Evolutionary conservation across 495 filamentous ascomycete species (phyloP), one percentile per base, ranked within the genome.

Genomic region (Aspergillus nidulans): DNA sequence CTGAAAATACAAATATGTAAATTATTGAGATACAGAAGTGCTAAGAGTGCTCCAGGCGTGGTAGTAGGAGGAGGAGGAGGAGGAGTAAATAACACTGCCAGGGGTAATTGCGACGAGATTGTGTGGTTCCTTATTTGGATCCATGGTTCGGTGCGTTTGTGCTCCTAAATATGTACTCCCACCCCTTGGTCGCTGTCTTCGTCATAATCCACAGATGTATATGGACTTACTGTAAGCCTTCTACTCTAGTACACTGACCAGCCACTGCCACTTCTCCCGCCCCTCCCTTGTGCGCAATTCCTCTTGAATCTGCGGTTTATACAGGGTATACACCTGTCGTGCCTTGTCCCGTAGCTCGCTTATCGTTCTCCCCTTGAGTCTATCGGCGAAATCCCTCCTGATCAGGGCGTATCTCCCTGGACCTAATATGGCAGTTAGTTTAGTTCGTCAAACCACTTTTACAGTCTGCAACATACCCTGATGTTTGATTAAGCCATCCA

Each of bases 211-310:
- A n/a, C n/a, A n/a, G n/a, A n/a, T n/a, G n/a, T n/a, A n/a, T n/a
- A n/a, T n/a, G n/a, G n/a, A n/a, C n/a, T n/a, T n/a, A n/a, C n/a
- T n/a, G n/a, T n/a, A n/a, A n/a, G n/a, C n/a, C n/a, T n/a, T n/a
- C 30, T 48, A 39, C 3, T 43, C 19, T 13, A 48, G 48, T 10
- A 63, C 44, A 28, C 53, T 62, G 45, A 58, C 12, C 20, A 67
- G 30, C 64, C 64, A 67, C 30, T 44, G 44, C 59, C 58, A 65
- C 46, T 56, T 20, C 53, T 63, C 59, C 39, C 63, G 63, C 32
- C 65, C 63, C 44, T 63, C 52, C 24, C 39, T 46, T 13, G 59
- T 59, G 28, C 28, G 18, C 10, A 63, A 30, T 30, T 45, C n/a
- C 10, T 56, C 51, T 21, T 32, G 3, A 6, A 55, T 45, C 40